phyloP scores from a whole-genome alignment of 106 monocot genomes.

The Dendrobium huoshanense region DNA sequence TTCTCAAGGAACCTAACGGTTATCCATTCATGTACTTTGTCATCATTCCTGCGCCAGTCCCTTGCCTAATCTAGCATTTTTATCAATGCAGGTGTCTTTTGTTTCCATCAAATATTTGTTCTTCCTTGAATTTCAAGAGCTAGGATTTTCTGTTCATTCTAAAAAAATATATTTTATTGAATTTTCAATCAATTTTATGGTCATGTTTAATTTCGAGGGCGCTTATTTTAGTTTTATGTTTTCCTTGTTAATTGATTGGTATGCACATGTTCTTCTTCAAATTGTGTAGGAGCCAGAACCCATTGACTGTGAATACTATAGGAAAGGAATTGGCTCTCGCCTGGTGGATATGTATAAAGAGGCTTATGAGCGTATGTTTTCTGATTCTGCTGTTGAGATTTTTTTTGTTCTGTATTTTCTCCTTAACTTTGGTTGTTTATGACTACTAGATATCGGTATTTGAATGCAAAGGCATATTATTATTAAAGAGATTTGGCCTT shows the following conservation, averaged over 20 bases:
- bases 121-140: background rate
- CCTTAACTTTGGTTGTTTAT: background rate
- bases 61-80: background rate
- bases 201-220: too few relatives aligned
- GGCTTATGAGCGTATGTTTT: constrained; percentile 63
- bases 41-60: background rate
- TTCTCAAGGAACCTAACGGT: too few relatives aligned
- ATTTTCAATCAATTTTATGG: too few relatives aligned
- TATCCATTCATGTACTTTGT: background rate
- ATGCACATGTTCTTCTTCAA: background rate
- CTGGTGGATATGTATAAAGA: constrained; percentile 72
- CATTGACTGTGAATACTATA: constrained; percentile 67
- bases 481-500: background rate
- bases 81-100: too few relatives aligned
- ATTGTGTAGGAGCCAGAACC: constrained; percentile 49
- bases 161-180: too few relatives aligned
- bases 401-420: background rate
- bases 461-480: background rate
- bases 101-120: background rate
- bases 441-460: background rate
- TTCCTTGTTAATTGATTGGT: background rate
- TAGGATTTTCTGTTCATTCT: too few relatives aligned
- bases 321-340: constrained; percentile 57
- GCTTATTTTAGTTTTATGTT: background rate
- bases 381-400: background rate